These are phyloP conservation scores for Ustilago tritici DNA, from an alignment of 1,284 basidiomycete species.

Conservation along the genomic window DNA sequence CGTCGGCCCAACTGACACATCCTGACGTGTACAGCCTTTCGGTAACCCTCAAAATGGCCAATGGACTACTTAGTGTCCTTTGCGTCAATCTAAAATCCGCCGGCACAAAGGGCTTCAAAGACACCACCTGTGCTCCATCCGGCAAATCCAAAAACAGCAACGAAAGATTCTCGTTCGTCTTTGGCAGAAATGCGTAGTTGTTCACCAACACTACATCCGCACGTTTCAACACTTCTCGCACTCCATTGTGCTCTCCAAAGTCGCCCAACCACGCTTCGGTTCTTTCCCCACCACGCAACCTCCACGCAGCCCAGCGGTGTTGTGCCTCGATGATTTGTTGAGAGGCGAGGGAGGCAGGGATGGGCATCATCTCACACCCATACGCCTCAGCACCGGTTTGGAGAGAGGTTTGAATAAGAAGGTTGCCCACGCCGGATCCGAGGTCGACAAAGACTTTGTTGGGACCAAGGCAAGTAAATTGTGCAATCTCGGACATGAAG, in stretches of 20 bases:
- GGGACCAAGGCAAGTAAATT: constrained; percentile 67
- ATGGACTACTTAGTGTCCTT: constrained; percentile 62
- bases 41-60: constrained; percentile 64
- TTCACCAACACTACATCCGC: constrained; percentile 75
- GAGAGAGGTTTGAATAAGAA: constrained; percentile 73
- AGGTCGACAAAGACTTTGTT: constrained; percentile 72
- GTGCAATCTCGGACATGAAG: constrained; percentile 70
- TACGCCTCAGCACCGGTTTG: constrained; percentile 72
- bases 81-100: constrained; percentile 72
- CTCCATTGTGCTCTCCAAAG: constrained; percentile 71
- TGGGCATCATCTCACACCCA: constrained; percentile 73
- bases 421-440: constrained; percentile 74
- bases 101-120: constrained; percentile 73
- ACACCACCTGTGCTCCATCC: constrained; percentile 73
- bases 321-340: constrained; percentile 72
- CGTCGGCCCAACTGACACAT: constrained; percentile 67
- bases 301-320: constrained; percentile 73
- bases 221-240: constrained; percentile 68
- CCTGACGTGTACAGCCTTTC: constrained; percentile 58
- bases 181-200: constrained; percentile 72
- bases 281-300: constrained; percentile 69
- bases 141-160: constrained; percentile 74
- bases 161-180: constrained; percentile 73
- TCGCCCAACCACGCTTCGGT: constrained; percentile 72
- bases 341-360: constrained; percentile 72